Base-by-base conservation (phyloP, 2,329 filamentous ascomycete genomes). In the Xylariaceae sp. region DNA sequence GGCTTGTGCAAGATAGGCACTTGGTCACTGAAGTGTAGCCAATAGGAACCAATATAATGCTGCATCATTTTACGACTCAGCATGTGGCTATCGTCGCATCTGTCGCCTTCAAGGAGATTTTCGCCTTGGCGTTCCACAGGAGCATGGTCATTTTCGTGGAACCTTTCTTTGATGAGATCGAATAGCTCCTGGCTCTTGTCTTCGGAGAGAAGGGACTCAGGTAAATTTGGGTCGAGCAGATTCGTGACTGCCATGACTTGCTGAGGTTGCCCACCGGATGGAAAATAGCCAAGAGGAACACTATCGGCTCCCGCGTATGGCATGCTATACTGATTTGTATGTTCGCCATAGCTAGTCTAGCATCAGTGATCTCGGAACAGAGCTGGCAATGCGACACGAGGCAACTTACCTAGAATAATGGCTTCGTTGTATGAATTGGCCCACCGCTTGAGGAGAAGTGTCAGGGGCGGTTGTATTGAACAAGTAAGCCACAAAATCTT, bases 61-160 rank as follows among this genome's bases (percentile, higher is more conserved):
- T 97, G 90, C 88, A 97, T 95, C 90, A 96, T 97, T 63, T 88
- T 84, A 63, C 92, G 79, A 69, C 93, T 96, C 56, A 97, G 75
- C 75, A 86, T 80, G 54, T 87, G 83, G 19, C 74, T 72, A 47
- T 82, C 79, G 31, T 82, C 74, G 46, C 85, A 82, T 48, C 88
- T 82, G 63, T 96, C 85, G 13, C 92, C 93, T 28, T 90, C 85
- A 50, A 96, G 74, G 22, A 97, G 82, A 45, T 80, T 81, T 45
- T 90, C 89, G 64, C 91, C 90, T 56, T 87, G 83, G 57, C 87
- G 86, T 56, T 88, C 84, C 28, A 88, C 80, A 0, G 87, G 86
- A 1, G 88, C 81, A 61, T 90, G 83, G 22, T 89, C 85, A 18
- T 85, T 86, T 60, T 95, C 90, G 59, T 91, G 87, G 68, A 96